phyloP scores from a whole-genome alignment of 2,329 filamentous ascomycete species.

The Fusarium miscanthi region DNA sequence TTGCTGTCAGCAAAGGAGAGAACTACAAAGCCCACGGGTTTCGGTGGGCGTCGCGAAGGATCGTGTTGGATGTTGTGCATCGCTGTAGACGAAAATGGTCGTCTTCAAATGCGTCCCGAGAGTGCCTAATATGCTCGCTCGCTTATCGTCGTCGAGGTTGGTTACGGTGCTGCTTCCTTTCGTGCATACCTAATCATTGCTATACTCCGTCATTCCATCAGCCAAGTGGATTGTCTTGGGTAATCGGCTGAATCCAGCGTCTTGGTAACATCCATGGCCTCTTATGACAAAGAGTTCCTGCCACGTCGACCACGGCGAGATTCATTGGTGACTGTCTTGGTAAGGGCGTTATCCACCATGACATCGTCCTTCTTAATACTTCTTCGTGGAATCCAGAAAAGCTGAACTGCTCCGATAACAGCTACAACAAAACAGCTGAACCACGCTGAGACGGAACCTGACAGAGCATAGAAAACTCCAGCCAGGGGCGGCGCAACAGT shows the following conservation, averaged over 20 bases:
- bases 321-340: constrained; percentile 27
- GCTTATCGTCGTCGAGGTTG: not conserved
- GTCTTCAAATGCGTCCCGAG: not conserved
- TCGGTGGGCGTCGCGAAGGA: not conserved
- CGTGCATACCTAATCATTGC: not conserved
- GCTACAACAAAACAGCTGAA: constrained; percentile 50
- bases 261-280: too few species aligned
- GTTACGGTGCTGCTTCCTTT: not conserved
- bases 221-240: too few species aligned
- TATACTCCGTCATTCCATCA: not conserved
- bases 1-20: not conserved
- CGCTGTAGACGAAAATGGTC: too few species aligned
- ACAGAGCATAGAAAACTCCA: constrained; percentile 73
- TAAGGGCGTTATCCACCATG: constrained; percentile 35
- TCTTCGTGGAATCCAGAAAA: constrained; percentile 37
- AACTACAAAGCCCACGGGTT: not conserved
- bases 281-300: constrained; percentile 20
- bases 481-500: constrained; percentile 76
- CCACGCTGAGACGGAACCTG: constrained; percentile 59
- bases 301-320: constrained; percentile 24
- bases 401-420: constrained; percentile 34
- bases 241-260: too few species aligned
- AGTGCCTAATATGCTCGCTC: not conserved
- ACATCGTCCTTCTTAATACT: constrained; percentile 15
- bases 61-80: not conserved